Percentiles rank a stretch among this genome's conserved stretches.
Conservation (phyloP, 1,139 yeast genomes). For the Diutina catenulata region DNA sequence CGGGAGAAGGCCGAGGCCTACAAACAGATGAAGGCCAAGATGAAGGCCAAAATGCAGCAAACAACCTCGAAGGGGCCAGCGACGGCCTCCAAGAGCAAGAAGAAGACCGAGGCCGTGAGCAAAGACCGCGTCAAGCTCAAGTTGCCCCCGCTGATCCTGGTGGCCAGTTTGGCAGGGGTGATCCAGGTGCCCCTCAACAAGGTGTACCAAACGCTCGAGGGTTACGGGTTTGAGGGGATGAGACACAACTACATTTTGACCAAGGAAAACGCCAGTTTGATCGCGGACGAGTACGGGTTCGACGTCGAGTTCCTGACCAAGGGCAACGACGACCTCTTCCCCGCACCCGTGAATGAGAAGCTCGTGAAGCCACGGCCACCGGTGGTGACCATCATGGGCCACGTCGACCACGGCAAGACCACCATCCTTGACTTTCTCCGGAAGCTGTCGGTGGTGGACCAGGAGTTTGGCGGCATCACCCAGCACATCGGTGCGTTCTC, state of each 20-base stretch:
- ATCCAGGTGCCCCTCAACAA: slow-evolving; percentile 52
- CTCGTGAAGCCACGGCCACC: slow-evolving; percentile 69
- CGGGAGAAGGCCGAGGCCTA: slow-evolving; percentile 1
- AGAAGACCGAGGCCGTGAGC: neutral
- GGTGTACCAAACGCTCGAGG: slow-evolving; percentile 45
- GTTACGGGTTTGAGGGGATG: slow-evolving; percentile 66
- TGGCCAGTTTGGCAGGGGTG: slow-evolving; percentile 64
- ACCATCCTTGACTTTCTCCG: slow-evolving; percentile 81
- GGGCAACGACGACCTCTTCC: slow-evolving; percentile 52
- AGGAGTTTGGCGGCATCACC: slow-evolving; percentile 94
- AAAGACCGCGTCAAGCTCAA: slow-evolving; percentile 25
- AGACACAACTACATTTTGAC: slow-evolving; percentile 75
- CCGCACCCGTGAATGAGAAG: slow-evolving; percentile 18
- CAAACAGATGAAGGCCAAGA: slow-evolving; percentile 2
- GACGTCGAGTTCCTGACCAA: slow-evolving; percentile 51
- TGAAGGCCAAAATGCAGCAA: slow-evolving; percentile 1
- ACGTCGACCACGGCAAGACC: slow-evolving; percentile 97
- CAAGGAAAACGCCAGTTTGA: slow-evolving; percentile 70
- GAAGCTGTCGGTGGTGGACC: slow-evolving; percentile 69
- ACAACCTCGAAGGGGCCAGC: neutral
- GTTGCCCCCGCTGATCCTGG: slow-evolving; percentile 64
- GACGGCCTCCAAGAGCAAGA: neutral
- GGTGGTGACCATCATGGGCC: slow-evolving; percentile 96
- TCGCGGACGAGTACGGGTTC: slow-evolving; percentile 83
- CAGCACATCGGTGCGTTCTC: slow-evolving; percentile 98